phyloP scores from a whole-genome alignment of 176 grass and related monocot genomes.

The Alopecurus myosuroides region DNA sequence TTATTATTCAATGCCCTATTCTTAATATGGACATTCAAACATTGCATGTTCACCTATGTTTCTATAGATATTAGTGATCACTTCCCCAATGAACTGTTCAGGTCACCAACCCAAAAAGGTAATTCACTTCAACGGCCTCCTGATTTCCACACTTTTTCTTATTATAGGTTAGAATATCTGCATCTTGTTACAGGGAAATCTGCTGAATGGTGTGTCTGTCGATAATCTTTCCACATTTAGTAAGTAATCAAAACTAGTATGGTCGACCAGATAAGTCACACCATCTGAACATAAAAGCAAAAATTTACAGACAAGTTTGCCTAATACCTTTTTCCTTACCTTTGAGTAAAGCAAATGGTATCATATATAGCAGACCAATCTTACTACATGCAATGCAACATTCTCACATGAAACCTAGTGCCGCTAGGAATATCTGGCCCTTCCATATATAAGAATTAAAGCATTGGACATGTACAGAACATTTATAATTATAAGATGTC shows the following conservation, averaged over 20 bases:
- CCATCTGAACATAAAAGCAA: neutral
- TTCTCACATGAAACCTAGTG: neutral
- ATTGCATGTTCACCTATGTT: conserved; percentile 5
- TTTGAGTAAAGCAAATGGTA: neutral
- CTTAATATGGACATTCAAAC: conserved; percentile 2
- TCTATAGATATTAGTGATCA: conserved; percentile 25
- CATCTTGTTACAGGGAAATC: neutral
- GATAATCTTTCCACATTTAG: neutral
- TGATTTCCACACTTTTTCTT: neutral
- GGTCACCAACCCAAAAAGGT: neutral
- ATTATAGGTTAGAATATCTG: neutral
- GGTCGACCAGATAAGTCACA: neutral
- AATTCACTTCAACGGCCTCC: neutral
- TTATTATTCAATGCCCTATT: conserved; percentile 12
- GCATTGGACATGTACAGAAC: neutral
- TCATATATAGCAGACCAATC: neutral
- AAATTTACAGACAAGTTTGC: neutral
- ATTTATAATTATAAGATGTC: neutral
- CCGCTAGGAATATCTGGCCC: neutral
- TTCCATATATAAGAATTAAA: neutral
- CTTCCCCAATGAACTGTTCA: neutral
- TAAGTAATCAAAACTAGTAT: neutral
- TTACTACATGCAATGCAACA: neutral
- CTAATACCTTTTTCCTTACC: neutral
- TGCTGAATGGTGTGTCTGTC: neutral